phyloP scores from a whole-genome alignment of 768 basidiomycete genomes.

The Rhizopogon sp. region DNA sequence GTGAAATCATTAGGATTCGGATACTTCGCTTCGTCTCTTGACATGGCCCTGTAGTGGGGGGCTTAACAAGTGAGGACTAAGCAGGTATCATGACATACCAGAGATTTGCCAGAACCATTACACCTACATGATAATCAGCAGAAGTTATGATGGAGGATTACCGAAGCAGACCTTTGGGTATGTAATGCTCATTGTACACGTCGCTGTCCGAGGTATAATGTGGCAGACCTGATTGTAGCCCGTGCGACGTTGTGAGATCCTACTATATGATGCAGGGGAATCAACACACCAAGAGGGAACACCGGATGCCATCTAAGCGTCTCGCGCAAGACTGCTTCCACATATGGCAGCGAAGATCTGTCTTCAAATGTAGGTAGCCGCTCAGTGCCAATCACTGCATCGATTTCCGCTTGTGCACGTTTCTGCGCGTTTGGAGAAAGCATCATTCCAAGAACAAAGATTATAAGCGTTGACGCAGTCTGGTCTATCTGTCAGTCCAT shows the following conservation, averaged over 20 bases:
- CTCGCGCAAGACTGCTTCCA: conserved; percentile 30
- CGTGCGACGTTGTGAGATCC: background rate
- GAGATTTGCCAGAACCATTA: conserved; percentile 23
- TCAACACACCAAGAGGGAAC: conserved; percentile 22
- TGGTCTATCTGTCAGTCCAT: conserved; percentile 6
- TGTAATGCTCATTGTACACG: conserved; percentile 19
- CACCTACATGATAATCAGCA: conserved; percentile 18
- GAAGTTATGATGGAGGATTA: background rate
- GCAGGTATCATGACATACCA: conserved; percentile 14
- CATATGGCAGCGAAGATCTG: conserved; percentile 22
- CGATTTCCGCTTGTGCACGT: conserved; percentile 29
- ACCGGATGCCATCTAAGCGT: conserved; percentile 29
- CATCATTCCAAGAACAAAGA: conserved; percentile 32
- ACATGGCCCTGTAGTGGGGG: conserved; percentile 18
- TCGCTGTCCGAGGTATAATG: conserved; percentile 22
- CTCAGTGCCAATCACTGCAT: conserved; percentile 22
- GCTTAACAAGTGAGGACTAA: conserved; percentile 8
- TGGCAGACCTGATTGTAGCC: conserved; percentile 17
- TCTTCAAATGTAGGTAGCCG: conserved; percentile 25
- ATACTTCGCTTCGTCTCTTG: conserved; percentile 20
- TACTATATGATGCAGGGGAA: background rate
- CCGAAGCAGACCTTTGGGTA: conserved; percentile 19
- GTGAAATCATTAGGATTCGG: conserved; percentile 21
- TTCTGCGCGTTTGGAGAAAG: conserved; percentile 28
- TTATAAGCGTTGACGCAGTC: conserved; percentile 27